A percentile compares a stretch with the other conserved stretches of the same genome.
phyloP scores from a whole-genome alignment of 73 alveolate species.

The Urostyla sp. region DNA sequence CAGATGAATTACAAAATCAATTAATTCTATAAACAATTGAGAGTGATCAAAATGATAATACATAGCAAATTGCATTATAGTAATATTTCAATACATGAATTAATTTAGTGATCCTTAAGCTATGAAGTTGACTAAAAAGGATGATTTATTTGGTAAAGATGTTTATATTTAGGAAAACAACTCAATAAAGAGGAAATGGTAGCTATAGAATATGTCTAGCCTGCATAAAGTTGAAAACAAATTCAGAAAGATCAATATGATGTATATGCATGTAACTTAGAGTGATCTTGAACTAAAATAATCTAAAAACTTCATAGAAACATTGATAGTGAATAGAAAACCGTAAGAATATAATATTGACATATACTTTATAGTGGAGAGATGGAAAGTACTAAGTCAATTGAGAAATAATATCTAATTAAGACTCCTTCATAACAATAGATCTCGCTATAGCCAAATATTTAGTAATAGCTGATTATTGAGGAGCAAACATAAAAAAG shows the following conservation, averaged over 20 bases:
- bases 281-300: conserved; percentile 43
- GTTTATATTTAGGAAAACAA: conserved; percentile 27
- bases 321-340: conserved; percentile 29
- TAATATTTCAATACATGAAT: neutral
- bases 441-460: neutral
- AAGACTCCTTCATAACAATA: neutral
- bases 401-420: neutral
- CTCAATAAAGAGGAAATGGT: conserved; percentile 37
- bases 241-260: conserved; percentile 45
- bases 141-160: conserved; percentile 38
- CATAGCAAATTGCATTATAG: neutral
- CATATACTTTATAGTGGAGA: neutral
- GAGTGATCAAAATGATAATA: neutral
- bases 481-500: no score
- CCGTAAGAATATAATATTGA: conserved; percentile 4
- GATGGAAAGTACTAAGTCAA: neutral
- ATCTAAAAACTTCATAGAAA: conserved; percentile 15
- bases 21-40: neutral
- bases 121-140: neutral
- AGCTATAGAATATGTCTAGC: conserved; percentile 33
- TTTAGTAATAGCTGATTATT: no score
- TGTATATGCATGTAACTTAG: conserved; percentile 40
- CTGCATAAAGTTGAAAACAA: conserved; percentile 46
- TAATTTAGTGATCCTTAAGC: conserved; percentile 27
- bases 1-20: no score